phyloP scores from a whole-genome alignment of 768 basidiomycete species.

The Lentinula raphanica region DNA sequence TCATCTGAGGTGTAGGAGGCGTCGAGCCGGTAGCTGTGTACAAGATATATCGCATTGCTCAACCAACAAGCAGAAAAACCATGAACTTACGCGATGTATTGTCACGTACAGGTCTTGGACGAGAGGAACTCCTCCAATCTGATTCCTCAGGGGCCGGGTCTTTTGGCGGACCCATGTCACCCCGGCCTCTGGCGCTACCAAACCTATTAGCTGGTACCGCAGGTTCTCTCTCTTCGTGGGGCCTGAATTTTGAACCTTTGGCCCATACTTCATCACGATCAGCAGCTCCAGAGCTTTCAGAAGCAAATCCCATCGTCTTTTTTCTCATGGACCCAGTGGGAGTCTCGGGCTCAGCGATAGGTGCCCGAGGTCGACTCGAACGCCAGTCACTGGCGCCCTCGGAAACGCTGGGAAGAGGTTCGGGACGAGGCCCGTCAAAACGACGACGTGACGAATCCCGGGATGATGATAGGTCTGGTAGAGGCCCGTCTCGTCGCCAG shows the following conservation, averaged over 20 bases:
- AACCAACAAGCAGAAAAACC: slow-evolving; percentile 8
- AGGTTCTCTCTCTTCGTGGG: slow-evolving; percentile 37
- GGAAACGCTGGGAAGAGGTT: slow-evolving; percentile 45
- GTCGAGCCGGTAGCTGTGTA: slow-evolving; percentile 60
- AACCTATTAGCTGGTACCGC: slow-evolving; percentile 28
- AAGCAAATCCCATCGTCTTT: slow-evolving; percentile 52
- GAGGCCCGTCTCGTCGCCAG: slow-evolving; percentile 86
- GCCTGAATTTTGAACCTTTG: slow-evolving; percentile 70
- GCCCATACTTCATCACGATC: slow-evolving; percentile 79
- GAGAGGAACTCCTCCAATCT: slow-evolving; percentile 63
- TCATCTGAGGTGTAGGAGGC: slow-evolving; percentile 76
- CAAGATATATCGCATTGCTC: not conserved
- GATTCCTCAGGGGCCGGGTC: slow-evolving; percentile 49
- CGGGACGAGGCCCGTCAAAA: slow-evolving; percentile 47
- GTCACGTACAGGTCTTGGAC: slow-evolving; percentile 35
- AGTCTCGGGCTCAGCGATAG: slow-evolving; percentile 34
- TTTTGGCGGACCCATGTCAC: slow-evolving; percentile 51
- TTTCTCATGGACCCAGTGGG: slow-evolving; percentile 39
- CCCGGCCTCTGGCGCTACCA: slow-evolving; percentile 43
- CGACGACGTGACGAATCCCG: slow-evolving; percentile 64
- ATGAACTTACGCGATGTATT: slow-evolving; percentile 59
- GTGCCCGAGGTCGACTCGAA: slow-evolving; percentile 39
- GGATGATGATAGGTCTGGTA: slow-evolving; percentile 61
- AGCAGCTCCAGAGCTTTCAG: slow-evolving; percentile 46
- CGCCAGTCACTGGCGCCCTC: slow-evolving; percentile 72